Evolutionary conservation across 208 protist species (phyloP).

Genomic region (Leishmania mexicana): DNA sequence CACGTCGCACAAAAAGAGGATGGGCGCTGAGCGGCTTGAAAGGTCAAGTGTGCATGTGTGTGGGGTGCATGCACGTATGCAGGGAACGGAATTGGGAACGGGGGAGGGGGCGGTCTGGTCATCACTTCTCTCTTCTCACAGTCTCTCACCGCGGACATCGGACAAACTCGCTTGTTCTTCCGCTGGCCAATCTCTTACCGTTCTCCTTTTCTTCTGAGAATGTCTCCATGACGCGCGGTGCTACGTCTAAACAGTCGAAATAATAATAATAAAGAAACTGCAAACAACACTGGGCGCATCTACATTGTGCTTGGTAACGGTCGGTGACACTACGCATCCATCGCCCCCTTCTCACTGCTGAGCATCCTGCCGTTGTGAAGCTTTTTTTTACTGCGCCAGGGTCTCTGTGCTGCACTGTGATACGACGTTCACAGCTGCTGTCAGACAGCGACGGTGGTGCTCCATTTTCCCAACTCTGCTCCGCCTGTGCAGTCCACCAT

Average conservation of each 20-base stretch:
- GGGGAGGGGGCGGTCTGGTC: neutral
- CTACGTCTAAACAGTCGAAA: neutral
- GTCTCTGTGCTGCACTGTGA: neutral
- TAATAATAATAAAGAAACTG: neutral
- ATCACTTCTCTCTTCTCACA: neutral
- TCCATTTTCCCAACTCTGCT: neutral
- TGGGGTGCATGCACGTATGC: neutral
- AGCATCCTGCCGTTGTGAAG: neutral
- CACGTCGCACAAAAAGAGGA: neutral
- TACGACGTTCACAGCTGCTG: no score
- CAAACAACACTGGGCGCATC: neutral
- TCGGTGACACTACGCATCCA: neutral
- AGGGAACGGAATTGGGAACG: neutral
- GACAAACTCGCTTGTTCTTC: neutral
- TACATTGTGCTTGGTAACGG: neutral
- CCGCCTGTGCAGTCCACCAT: neutral
- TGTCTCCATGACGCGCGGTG: neutral
- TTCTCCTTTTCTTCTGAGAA: neutral
- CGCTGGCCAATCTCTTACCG: neutral
- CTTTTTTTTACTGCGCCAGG: neutral
- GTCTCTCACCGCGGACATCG: neutral
- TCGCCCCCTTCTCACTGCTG: neutral
- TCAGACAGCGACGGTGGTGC: neutral
- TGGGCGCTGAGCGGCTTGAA: neutral
- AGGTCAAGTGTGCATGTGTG: neutral